Base-by-base conservation (phyloP, 352 stramenopile genomes). In the Pythium periplocum region DNA sequence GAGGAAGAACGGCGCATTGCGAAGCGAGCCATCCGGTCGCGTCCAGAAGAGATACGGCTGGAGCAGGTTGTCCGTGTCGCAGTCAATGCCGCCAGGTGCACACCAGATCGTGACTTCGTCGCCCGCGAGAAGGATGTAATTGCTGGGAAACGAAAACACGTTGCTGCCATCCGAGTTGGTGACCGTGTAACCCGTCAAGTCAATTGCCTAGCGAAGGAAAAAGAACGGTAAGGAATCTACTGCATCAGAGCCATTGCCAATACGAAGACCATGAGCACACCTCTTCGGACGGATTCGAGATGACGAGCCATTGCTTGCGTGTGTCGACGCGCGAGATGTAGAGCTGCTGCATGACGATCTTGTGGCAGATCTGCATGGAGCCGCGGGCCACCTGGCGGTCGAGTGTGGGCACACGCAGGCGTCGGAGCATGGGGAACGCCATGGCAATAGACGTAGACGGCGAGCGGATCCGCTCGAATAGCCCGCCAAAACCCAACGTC, bases 21-120 rank as follows among this genome's bases (percentile, higher is more conserved):
- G 68, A n/a, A 92, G 51, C 45, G 79, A 74, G 6, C 83, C 81
- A 45, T 84, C 69, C 4, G 51, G 50, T 9, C 59, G 66, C 8
- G 75, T 90, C 83, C 83, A 94, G 57, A 94, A 89, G 30, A 94
- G 65, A 58, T 88, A 94, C 30, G 79, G 83, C 62, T 80, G 75
- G 45, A 89, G 59, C 42, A 94, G 59, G 47, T 88, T 88, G 65
- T 87, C 72, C 39, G 82, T 80, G 61, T 89, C 75, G 26, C 91
- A 63, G 48, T 89, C 71, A 32, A 87, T 75, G 2, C 53, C 61
- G 33, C 72, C 74, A 9, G 83, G 83, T 33, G 73, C 73, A 57
- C 79, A 92, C 83, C 83, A 94, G 11, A 94, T 61, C 45, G 78
- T 91, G 43, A 91, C 81, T 45, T 94, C 78, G 39, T 90, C 81